Evolutionary conservation across 768 basidiomycete genomes (phyloP).

Genomic region (Botryobasidium botryosum): DNA sequence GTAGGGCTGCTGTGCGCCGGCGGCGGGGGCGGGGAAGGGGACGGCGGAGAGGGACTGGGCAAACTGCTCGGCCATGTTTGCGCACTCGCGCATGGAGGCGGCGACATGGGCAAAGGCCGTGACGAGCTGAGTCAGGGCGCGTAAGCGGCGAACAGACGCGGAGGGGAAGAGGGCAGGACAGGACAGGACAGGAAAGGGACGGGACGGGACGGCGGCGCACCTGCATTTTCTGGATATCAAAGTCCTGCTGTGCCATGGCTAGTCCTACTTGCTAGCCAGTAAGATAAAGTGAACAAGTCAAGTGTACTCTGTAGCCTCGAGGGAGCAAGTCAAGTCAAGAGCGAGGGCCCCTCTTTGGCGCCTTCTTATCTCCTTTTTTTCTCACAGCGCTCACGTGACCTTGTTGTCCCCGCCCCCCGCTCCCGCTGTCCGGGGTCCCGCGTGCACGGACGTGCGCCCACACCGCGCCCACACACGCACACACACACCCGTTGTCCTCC

Average conservation of each 20-base stretch:
- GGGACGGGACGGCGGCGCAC: neutral
- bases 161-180: neutral
- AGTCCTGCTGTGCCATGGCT: neutral
- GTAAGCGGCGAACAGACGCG: neutral
- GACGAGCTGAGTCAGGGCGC: slow-evolving; percentile 5
- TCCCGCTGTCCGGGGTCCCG: no score
- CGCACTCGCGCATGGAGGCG: slow-evolving; percentile 7
- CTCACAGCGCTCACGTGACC: no score
- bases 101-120: slow-evolving; percentile 9
- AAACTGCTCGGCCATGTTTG: slow-evolving; percentile 10
- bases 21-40: slow-evolving; percentile 1
- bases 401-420: no score
- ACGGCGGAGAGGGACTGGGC: slow-evolving; percentile 5
- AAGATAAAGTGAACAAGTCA: neutral
- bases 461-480: no score
- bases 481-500: no score
- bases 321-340: no score
- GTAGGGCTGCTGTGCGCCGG: slow-evolving; percentile 1
- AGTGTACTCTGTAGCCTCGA: no score
- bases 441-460: no score
- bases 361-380: no score
- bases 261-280: neutral
- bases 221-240: neutral
- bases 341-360: no score
- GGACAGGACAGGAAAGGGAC: no score